phyloP scores from a whole-genome alignment of 106 monocot genomes.

The Cymbidium sinense region DNA sequence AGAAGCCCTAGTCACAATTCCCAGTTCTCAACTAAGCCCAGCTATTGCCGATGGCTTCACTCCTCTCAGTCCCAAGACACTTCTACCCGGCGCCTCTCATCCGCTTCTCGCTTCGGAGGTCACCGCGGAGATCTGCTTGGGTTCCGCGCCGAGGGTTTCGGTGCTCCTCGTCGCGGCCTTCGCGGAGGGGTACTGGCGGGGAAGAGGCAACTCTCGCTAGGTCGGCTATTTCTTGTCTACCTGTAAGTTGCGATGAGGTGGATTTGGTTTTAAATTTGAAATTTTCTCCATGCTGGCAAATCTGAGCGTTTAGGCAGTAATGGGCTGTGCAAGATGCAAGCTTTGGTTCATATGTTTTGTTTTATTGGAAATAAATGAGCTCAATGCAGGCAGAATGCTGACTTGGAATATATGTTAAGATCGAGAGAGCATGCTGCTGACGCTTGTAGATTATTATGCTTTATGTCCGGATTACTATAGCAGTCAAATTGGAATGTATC shows the following conservation, averaged over 20 bases:
- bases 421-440: too few species aligned
- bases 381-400: neutral
- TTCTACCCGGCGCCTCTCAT: neutral
- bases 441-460: neutral
- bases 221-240: neutral
- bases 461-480: neutral
- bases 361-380: neutral
- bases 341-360: neutral
- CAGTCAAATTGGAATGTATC: too few species aligned
- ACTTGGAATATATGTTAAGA: neutral
- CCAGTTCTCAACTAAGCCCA: constrained; percentile 6
- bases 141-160: constrained; percentile 6
- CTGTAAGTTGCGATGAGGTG: neutral
- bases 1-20: neutral
- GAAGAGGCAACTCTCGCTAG: constrained; percentile 6
- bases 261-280: neutral
- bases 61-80: neutral
- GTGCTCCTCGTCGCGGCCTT: constrained; percentile 2
- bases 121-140: neutral
- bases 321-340: neutral
- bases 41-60: neutral
- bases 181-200: neutral
- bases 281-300: neutral
- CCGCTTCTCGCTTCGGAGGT: neutral
- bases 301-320: neutral